phyloP scores from a whole-genome alignment of 108 stramenopile species.

The Nitzschia inconspicua region DNA sequence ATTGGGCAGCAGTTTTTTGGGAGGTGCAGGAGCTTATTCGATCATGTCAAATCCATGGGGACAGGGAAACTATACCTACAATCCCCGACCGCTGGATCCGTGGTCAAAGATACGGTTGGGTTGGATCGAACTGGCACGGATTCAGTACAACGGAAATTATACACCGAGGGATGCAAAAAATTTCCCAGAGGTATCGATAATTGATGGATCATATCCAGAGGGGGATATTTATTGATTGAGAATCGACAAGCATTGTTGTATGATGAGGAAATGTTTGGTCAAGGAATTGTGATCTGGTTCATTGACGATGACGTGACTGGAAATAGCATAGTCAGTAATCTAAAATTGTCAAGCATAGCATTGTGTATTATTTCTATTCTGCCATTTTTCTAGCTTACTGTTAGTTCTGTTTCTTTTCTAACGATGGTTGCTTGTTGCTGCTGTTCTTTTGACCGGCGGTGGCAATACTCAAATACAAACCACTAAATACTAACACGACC shows the following conservation, averaged over 20 bases:
- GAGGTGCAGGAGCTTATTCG: no score
- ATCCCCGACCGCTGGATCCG: background rate
- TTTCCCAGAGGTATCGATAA: background rate
- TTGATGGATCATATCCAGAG: background rate
- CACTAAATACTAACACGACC: conserved; percentile 75
- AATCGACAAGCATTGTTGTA: background rate
- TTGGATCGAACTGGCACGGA: background rate
- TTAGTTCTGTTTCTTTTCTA: background rate
- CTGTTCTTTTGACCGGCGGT: conserved; percentile 21
- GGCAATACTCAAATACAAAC: conserved; percentile 72
- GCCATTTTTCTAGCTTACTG: background rate
- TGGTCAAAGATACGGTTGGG: background rate
- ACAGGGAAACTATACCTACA: no score
- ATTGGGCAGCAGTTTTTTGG: no score
- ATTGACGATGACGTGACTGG: background rate
- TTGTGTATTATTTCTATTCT: background rate
- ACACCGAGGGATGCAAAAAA: background rate
- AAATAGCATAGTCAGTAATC: background rate
- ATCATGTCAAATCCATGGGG: no score
- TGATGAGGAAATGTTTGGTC: background rate
- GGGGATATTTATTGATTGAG: conserved; percentile 4
- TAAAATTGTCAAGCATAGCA: background rate
- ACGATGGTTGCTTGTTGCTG: background rate
- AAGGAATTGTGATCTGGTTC: background rate
- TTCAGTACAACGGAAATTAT: background rate